A percentile compares a stretch with the other conserved stretches of the same genome.
phyloP scores from a whole-genome alignment of 257 asterid species.

The Sherardia arvensis region DNA sequence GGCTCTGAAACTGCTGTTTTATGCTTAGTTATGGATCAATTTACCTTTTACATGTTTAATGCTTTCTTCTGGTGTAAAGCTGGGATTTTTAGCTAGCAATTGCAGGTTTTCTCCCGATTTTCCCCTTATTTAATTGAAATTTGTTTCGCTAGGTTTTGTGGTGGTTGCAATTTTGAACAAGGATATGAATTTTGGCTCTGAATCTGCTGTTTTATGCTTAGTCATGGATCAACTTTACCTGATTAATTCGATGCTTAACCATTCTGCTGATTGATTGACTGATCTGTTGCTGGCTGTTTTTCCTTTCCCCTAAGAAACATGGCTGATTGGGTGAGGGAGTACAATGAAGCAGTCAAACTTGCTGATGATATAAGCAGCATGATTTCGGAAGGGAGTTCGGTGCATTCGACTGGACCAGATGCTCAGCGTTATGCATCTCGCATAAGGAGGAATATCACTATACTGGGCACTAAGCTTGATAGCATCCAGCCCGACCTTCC shows the following conservation, averaged over 20 bases:
- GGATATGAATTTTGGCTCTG: neutral
- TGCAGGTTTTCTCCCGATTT: no score
- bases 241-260: neutral
- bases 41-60: no score
- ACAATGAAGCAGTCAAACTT: slow-evolving; percentile 78
- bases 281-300: neutral
- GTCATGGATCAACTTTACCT: neutral
- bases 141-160: neutral
- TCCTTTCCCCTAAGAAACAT: slow-evolving; percentile 28
- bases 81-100: no score
- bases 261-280: neutral
- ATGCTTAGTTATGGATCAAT: neutral
- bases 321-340: slow-evolving; percentile 98
- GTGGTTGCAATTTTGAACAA: neutral
- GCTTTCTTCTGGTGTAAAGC: no score
- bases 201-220: neutral
- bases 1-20: neutral
- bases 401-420: slow-evolving; percentile 65
- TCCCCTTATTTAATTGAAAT: neutral
- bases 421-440: slow-evolving; percentile 81
- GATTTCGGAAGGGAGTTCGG: slow-evolving; percentile 75
- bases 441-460: slow-evolving; percentile 86
- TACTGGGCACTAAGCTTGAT: slow-evolving; percentile 75
- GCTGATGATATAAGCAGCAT: slow-evolving; percentile 75
- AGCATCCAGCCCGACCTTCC: slow-evolving; percentile 53